Conservation (phyloP, 1,139 yeast species). For the Debaryomycetaceae sp. region DNA sequence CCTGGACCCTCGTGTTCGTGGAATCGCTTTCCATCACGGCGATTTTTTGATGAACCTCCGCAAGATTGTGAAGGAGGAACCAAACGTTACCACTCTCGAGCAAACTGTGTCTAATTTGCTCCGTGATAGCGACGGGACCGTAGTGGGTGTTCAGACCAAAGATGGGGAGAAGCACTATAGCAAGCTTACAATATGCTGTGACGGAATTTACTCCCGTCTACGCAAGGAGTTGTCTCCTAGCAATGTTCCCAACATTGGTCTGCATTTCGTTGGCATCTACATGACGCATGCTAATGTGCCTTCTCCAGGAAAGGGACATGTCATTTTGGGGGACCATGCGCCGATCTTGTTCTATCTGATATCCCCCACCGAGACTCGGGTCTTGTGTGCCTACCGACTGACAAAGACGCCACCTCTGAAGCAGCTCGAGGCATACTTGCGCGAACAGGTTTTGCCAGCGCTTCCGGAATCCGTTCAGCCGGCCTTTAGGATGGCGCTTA, state of each 20-base stretch:
- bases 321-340: conserved; percentile 73
- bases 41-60: conserved; percentile 72
- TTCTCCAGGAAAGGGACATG: conserved; percentile 74
- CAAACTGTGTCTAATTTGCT: conserved; percentile 68
- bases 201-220: conserved; percentile 91
- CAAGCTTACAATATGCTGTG: conserved; percentile 69
- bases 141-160: conserved; percentile 57
- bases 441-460: conserved; percentile 48
- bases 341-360: conserved; percentile 86
- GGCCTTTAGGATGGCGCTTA: conserved; percentile 42
- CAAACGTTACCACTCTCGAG: conserved; percentile 65
- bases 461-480: conserved; percentile 59
- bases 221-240: conserved; percentile 57
- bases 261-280: conserved; percentile 81
- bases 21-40: conserved; percentile 90
- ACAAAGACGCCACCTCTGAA: conserved; percentile 62
- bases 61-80: conserved; percentile 52
- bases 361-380: conserved; percentile 72
- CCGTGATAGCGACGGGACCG: conserved; percentile 36
- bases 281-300: conserved; percentile 67
- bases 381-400: conserved; percentile 80
- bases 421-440: conserved; percentile 52
- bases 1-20: conserved; percentile 51
- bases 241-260: conserved; percentile 56
- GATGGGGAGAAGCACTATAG: conserved; percentile 32